Evolutionary conservation across 768 basidiomycete genomes (phyloP).

Genomic region (Filobasidium floriforme): DNA sequence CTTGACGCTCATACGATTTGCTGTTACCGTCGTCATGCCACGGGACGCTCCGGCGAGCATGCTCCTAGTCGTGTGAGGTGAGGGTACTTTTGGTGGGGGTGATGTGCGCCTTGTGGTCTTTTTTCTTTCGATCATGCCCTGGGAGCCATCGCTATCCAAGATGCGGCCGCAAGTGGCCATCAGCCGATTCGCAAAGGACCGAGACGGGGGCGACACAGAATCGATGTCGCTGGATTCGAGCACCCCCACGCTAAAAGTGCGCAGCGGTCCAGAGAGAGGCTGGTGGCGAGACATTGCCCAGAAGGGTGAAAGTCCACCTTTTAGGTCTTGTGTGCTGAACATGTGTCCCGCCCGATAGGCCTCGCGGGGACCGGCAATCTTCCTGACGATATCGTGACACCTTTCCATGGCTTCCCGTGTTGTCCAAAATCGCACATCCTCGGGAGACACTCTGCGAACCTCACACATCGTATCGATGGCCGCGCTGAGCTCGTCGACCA

Average conservation of each 20-base stretch:
- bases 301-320: no score
- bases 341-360: conserved; percentile 48
- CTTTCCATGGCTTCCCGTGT: conserved; percentile 67
- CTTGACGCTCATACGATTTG: conserved; percentile 69
- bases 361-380: conserved; percentile 72
- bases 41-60: conserved; percentile 60
- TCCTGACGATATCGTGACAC: conserved; percentile 65
- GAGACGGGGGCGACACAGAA: no score
- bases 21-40: conserved; percentile 81
- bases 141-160: no score
- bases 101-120: not conserved
- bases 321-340: not conserved
- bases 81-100: conserved; percentile 38
- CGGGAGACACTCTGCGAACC: not conserved
- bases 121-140: no score
- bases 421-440: conserved; percentile 63
- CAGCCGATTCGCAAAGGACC: no score
- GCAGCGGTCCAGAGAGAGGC: no score
- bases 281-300: no score
- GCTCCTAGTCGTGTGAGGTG: conserved; percentile 68
- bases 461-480: not conserved
- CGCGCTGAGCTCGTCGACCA: conserved; percentile 60
- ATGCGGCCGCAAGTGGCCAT: no score
- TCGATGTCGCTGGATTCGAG: no score
- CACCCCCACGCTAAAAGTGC: no score